Evolutionary conservation across 2,329 filamentous ascomycete genomes (phyloP).

Genomic region (Cadophora luteo-olivacea): DNA sequence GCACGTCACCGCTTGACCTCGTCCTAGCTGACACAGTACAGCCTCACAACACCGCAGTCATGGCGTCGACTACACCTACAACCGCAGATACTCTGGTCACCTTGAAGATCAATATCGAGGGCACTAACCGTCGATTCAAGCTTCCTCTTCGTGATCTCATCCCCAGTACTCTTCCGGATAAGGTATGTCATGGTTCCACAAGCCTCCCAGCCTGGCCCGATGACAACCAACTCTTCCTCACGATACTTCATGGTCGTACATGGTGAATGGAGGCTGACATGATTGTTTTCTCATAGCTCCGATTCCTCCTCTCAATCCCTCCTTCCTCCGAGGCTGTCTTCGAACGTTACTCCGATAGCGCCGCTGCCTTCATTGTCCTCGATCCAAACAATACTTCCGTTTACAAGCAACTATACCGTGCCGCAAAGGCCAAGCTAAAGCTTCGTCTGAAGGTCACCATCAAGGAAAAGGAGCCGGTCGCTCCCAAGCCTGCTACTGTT

Average conservation of each 20-base stretch:
- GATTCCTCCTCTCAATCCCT: conserved; percentile 69
- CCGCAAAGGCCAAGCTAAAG: conserved; percentile 98
- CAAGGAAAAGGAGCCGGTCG: conserved; percentile 44
- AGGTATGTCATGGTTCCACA: conserved; percentile 65
- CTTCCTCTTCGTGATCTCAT: conserved; percentile 85
- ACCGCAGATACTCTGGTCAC: conserved; percentile 76
- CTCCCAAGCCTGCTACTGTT: conserved; percentile 51
- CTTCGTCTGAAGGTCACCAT: conserved; percentile 81
- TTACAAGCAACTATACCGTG: conserved; percentile 96
- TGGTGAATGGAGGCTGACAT: conserved; percentile 33
- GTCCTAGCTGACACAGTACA: conserved; percentile 36
- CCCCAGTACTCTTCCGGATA: conserved; percentile 75
- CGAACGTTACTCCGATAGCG: conserved; percentile 96
- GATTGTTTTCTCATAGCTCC: conserved; percentile 61
- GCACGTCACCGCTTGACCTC: conserved; percentile 39
- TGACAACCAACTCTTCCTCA: conserved; percentile 13
- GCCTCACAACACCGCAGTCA: conserved; percentile 37
- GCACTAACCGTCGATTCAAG: conserved; percentile 82
- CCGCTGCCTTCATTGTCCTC: conserved; percentile 79
- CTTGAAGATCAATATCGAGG: conserved; percentile 83
- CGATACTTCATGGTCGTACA: conserved; percentile 7
- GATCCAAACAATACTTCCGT: conserved; percentile 79
- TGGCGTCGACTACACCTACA: conserved; percentile 42
- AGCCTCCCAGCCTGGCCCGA: conserved; percentile 25
- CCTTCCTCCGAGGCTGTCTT: conserved; percentile 69